Conservation (phyloP, 164 flowering plant genomes). For the Amborella trichopoda region DNA sequence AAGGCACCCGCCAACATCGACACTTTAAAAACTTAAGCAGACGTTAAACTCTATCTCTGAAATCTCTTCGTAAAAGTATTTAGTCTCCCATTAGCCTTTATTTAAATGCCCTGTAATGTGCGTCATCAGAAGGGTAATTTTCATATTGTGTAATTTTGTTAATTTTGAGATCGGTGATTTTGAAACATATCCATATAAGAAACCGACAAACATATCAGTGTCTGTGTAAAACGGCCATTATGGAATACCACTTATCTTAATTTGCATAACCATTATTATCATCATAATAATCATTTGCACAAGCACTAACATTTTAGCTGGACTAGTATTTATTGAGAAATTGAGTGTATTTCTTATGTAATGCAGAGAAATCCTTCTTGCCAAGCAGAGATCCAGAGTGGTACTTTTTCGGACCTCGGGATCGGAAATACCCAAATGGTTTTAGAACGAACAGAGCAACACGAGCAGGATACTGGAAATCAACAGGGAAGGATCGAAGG, state of each 20-base stretch:
- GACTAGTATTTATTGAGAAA: neutral
- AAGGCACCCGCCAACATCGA: no score
- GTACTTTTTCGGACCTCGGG: slow-evolving; percentile 90
- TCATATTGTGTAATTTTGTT: no score
- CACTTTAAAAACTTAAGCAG: no score
- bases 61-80: no score
- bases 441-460: slow-evolving; percentile 85
- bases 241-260: neutral
- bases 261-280: neutral
- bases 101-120: no score
- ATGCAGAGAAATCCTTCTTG: slow-evolving; percentile 67
- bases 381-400: slow-evolving; percentile 91
- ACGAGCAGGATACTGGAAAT: slow-evolving; percentile 85
- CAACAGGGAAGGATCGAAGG: slow-evolving; percentile 78
- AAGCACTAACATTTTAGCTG: neutral
- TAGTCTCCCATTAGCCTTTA: no score
- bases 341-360: neutral
- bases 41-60: no score
- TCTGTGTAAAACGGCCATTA: neutral
- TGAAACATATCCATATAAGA: neutral
- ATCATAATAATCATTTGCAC: neutral
- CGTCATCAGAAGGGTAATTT: no score
- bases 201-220: neutral
- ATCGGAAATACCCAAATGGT: slow-evolving; percentile 81
- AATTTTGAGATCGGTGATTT: neutral